Base-by-base conservation (phyloP, 2,329 filamentous ascomycete species). In the Venturia carpophila region DNA sequence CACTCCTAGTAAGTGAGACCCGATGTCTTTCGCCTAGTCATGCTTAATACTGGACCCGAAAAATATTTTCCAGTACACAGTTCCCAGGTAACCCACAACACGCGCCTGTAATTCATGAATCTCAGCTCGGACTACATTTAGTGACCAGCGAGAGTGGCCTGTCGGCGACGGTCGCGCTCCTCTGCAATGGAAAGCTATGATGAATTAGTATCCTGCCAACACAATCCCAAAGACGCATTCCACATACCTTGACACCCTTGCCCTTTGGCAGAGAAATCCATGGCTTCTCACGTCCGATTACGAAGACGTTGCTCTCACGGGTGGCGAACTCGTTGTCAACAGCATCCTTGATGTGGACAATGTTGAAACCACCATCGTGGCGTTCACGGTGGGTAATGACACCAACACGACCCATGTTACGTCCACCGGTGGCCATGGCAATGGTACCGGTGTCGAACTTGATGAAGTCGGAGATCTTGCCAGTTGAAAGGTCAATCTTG, bases 381-480 rank as follows among this genome's bases (percentile, higher is more conserved):
- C 94, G 91, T 87, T 99, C 94, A 86, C 94, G 93, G 88, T 99
- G 92, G 76, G 94, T 97, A 85, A 99, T 95, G 80, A 97, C 93
- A 90, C 94, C 94, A 78, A 99, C 93, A 93, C 94, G 94, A 80
- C 94, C 94, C 93, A 97, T 99, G 91, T 99, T 99, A 79, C 93
- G 94, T 88, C 94, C 94, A 88, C 94, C 94, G 74, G 94, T 99
- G 77, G 89, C 90, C 93, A 99, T 99, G 81, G 90, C 92, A 75
- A 99, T 92, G 79, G 91, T 89, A 82, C 93, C 94, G 77, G 92
- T 97, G 81, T 99, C 94, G 84, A 99, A 99, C 83, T 89, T 90
- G 87, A 97, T 92, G 84, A 90, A 97, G 83, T 99, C 94, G 74
- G 85, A 82, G 83, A 99, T 95, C 89, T 97, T 99, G 85, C 94